Conservation (phyloP, 2,329 filamentous ascomycete species). For the Cladosporium sp. region DNA sequence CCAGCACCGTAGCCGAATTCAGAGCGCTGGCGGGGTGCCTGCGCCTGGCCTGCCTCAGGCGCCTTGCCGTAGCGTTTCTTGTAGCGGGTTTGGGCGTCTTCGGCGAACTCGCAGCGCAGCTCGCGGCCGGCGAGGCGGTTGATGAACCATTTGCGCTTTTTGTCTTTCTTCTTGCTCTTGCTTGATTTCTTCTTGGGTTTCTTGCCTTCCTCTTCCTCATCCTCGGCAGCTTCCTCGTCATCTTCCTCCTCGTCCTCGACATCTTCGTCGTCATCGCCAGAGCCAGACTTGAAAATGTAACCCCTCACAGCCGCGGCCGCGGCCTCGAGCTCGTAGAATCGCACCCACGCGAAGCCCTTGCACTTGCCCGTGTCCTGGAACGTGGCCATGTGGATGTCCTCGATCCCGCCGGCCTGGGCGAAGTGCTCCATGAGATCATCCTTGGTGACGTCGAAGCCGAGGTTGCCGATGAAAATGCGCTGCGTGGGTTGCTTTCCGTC, state of each 20-base stretch:
- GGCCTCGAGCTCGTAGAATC: conserved; percentile 74
- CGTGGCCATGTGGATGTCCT: conserved; percentile 82
- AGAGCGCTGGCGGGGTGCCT: no score
- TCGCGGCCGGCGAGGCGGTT: conserved; percentile 76
- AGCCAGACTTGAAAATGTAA: conserved; percentile 62
- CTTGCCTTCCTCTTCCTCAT: conserved; percentile 44
- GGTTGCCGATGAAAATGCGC: conserved; percentile 72
- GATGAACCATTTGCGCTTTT: conserved; percentile 68
- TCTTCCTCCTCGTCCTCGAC: conserved; percentile 49
- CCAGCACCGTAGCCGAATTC: conserved; percentile 15
- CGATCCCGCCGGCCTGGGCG: conserved; percentile 75
- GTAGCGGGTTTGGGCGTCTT: conserved; percentile 84
- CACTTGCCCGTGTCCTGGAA: conserved; percentile 98
- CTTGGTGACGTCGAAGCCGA: conserved; percentile 55
- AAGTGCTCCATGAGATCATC: conserved; percentile 80
- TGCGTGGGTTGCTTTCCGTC: conserved; percentile 64
- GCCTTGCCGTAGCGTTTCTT: conserved; percentile 77
- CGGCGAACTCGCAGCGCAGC: conserved; percentile 87
- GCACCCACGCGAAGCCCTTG: conserved; percentile 95
- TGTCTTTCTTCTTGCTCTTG: conserved; percentile 40
- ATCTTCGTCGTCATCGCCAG: conserved; percentile 43
- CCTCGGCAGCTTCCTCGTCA: conserved; percentile 27
- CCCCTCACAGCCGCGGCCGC: conserved; percentile 76
- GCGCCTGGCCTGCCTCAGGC: conserved; percentile 20
- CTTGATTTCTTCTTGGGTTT: conserved; percentile 38